Evolutionary conservation across 2,329 filamentous ascomycete genomes (phyloP).

Genomic region (Calonectria fujianensis): DNA sequence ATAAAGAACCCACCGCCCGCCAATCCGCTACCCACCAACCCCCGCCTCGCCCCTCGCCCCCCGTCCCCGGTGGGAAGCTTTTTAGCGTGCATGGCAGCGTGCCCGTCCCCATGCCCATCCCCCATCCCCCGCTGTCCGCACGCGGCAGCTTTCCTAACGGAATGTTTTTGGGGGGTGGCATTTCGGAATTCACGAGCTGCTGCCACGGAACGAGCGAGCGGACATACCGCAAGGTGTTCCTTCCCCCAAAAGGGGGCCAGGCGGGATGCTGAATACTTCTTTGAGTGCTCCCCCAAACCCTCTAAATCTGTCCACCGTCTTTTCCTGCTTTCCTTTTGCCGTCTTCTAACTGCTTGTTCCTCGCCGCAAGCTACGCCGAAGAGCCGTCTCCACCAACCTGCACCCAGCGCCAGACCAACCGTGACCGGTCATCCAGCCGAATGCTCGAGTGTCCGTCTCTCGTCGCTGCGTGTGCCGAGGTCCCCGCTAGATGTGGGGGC

Average conservation of each 20-base stretch:
- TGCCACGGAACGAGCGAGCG: not conserved
- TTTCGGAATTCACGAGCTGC: constrained; percentile 24
- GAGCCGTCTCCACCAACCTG: constrained; percentile 37
- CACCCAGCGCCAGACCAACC: constrained; percentile 39
- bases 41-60: constrained; percentile 40
- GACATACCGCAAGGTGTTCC: not conserved
- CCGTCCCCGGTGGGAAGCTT: constrained; percentile 26
- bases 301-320: not conserved
- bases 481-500: constrained; percentile 51
- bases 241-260: not conserved
- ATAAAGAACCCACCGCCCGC: constrained; percentile 10
- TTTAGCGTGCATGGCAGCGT: constrained; percentile 11
- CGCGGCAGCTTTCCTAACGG: constrained; percentile 1
- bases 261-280: not conserved
- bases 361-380: constrained; percentile 55
- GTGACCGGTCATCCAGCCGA: constrained; percentile 52
- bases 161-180: constrained; percentile 18
- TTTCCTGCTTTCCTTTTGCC: not conserved
- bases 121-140: constrained; percentile 26
- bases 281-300: not conserved
- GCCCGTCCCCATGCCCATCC: constrained; percentile 12
- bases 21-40: constrained; percentile 4
- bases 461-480: constrained; percentile 51
- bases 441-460: constrained; percentile 22
- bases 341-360: constrained; percentile 9